A percentile compares a stretch with the other conserved stretches of the same genome.
Conservation (phyloP, 2,329 filamentous ascomycete genomes). For the Ambrosiella cleistominuta region DNA sequence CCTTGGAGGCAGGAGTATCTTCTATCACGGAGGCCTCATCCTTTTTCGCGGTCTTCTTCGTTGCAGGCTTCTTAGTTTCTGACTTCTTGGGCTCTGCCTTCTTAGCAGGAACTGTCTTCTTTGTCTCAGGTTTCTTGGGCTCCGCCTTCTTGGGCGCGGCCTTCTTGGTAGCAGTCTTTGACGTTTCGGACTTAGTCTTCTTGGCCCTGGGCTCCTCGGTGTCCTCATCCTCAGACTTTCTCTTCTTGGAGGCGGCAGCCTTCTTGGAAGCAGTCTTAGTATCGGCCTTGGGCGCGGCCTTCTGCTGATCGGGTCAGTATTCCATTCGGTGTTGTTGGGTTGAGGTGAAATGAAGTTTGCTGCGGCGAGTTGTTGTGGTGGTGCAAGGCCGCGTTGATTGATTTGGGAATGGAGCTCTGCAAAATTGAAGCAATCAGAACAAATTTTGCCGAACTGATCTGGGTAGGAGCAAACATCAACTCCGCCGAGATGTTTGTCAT, state of each 20-base stretch:
- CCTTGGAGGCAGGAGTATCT: slow-evolving; percentile 7
- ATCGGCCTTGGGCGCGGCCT: slow-evolving; percentile 18
- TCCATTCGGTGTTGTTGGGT: background rate
- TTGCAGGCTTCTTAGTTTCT: slow-evolving; percentile 28
- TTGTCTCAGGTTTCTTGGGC: slow-evolving; percentile 9
- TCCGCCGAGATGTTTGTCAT: background rate
- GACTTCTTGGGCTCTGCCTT: slow-evolving; percentile 23
- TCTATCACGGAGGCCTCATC: slow-evolving; percentile 12
- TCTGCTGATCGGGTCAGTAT: slow-evolving; percentile 12
- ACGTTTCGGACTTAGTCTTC: slow-evolving; percentile 10
- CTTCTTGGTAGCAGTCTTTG: slow-evolving; percentile 17
- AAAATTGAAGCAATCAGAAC: too few relatives aligned
- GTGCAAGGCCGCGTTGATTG: background rate
- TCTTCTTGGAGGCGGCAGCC: slow-evolving; percentile 19
- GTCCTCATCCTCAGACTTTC: slow-evolving; percentile 14
- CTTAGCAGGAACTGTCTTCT: slow-evolving; percentile 11
- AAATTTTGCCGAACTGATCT: too few relatives aligned
- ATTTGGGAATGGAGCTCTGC: too few relatives aligned
- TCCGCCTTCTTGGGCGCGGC: slow-evolving; percentile 13
- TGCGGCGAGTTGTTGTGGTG: background rate
- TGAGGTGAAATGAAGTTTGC: background rate
- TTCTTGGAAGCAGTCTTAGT: slow-evolving; percentile 16
- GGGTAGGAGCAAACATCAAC: too few relatives aligned
- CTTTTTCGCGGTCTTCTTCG: slow-evolving; percentile 4
- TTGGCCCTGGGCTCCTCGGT: slow-evolving; percentile 8